These are phyloP conservation scores for Mycena citricolor DNA, from an alignment of 1,284 basidiomycete genomes.

Conservation along the genomic window DNA sequence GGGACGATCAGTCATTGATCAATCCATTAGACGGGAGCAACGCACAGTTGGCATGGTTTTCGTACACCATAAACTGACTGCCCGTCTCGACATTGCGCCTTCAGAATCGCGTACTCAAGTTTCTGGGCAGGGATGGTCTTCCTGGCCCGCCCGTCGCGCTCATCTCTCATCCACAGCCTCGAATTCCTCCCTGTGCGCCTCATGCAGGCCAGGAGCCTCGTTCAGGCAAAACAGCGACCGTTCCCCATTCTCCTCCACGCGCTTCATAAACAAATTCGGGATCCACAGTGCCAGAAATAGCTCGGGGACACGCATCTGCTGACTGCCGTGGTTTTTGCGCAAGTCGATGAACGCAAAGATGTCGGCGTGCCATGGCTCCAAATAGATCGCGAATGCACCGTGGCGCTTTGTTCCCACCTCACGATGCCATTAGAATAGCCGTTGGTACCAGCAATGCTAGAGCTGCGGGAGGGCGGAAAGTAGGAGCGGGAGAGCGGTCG, in stretches of 20 bases:
- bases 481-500: too few species aligned
- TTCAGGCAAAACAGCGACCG: constrained; percentile 99
- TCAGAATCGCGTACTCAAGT: constrained; percentile 97
- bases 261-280: constrained; percentile 97
- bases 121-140: constrained; percentile 95
- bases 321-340: constrained; percentile 99
- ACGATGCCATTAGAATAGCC: constrained; percentile 99
- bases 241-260: constrained; percentile 82
- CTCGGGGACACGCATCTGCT: constrained; percentile 95
- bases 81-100: constrained; percentile 98
- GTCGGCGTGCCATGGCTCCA: constrained; percentile 98
- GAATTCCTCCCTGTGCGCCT: constrained; percentile 92
- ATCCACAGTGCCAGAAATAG: constrained; percentile 99
- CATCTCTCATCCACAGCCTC: constrained; percentile 89
- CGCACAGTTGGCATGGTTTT: constrained; percentile 84
- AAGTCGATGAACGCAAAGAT: constrained; percentile 98
- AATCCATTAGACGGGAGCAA: constrained; percentile 15
- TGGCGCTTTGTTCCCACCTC: constrained; percentile 99
- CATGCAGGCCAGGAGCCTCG: constrained; percentile 89
- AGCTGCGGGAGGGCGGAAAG: constrained; percentile 53
- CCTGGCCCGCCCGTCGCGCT: constrained; percentile 86
- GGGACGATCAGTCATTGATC: constrained; percentile 11
- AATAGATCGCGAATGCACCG: constrained; percentile 96
- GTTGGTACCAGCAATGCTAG: constrained; percentile 93
- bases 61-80: constrained; percentile 98